Conservation (phyloP, 1,284 basidiomycete species). For the Meira nashicola region DNA sequence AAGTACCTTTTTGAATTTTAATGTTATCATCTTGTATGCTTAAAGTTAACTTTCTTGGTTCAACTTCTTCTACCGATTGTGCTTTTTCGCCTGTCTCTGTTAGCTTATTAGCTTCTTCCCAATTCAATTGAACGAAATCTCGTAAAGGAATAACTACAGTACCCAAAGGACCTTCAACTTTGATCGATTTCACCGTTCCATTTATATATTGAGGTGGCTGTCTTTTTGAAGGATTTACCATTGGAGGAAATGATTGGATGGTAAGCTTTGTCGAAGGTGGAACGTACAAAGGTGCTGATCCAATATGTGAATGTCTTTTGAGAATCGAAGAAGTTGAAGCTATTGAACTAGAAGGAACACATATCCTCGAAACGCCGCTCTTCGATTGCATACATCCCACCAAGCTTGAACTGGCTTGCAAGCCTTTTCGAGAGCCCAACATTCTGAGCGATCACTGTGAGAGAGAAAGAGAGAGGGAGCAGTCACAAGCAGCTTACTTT, state of each 20-base stretch:
- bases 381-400: too few relatives aligned
- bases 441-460: too few relatives aligned
- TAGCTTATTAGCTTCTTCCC: constrained; percentile 4
- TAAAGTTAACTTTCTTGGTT: constrained; percentile 51
- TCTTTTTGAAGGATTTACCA: constrained; percentile 39
- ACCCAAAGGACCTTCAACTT: constrained; percentile 43
- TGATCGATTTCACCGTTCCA: constrained; percentile 18
- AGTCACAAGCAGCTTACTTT: too few relatives aligned
- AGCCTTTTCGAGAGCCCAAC: too few relatives aligned
- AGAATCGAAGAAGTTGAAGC: too few relatives aligned
- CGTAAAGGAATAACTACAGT: constrained; percentile 41
- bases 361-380: too few relatives aligned
- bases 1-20: constrained; percentile 78
- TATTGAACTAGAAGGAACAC: too few relatives aligned
- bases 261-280: constrained; percentile 27
- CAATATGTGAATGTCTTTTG: constrained; percentile 35
- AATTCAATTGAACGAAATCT: constrained; percentile 26
- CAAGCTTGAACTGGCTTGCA: too few relatives aligned
- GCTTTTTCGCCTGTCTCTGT: background rate
- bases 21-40: constrained; percentile 66
- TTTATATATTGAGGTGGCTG: constrained; percentile 13
- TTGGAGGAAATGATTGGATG: constrained; percentile 41
- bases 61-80: background rate
- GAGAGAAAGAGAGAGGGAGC: too few relatives aligned
- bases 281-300: constrained; percentile 36